Conservation (phyloP, 2,329 filamentous ascomycete genomes). For the Parastagonospora nodorum region DNA sequence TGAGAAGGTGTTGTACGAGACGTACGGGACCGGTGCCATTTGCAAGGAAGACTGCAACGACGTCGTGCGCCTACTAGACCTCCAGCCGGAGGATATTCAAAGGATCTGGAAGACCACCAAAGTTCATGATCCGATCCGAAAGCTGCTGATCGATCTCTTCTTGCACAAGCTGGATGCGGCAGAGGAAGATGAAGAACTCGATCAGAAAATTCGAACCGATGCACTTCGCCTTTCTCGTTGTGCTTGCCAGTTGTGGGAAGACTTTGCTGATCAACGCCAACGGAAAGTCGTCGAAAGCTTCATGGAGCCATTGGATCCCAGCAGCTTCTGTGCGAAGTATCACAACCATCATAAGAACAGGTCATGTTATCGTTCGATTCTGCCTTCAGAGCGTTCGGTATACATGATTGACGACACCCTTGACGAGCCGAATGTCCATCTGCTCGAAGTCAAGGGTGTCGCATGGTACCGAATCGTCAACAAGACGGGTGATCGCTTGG, state of each 20-base stretch:
- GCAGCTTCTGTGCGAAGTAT: conserved; percentile 2
- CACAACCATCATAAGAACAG: conserved; percentile 3
- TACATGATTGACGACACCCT: not conserved
- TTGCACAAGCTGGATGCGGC: not conserved
- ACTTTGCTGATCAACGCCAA: not conserved
- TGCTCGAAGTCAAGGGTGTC: not conserved
- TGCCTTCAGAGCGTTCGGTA: not conserved
- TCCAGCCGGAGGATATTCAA: conserved; percentile 6
- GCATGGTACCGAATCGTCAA: not conserved
- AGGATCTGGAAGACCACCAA: conserved; percentile 6
- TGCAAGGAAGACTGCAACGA: not conserved
- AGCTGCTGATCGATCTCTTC: conserved; percentile 11
- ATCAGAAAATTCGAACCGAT: not conserved
- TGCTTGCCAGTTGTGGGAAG: not conserved
- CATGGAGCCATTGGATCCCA: not conserved
- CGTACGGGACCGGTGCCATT: not conserved
- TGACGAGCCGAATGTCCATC: not conserved
- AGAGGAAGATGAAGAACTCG: not conserved
- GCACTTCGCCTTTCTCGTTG: not conserved
- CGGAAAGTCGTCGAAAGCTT: not conserved
- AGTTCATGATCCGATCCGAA: conserved; percentile 7
- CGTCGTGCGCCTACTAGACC: conserved; percentile 3
- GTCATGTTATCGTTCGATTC: not conserved
- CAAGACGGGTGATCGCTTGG: not conserved
- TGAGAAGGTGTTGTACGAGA: not conserved